Conservation (phyloP, 768 basidiomycete species). For the Symmetrospora coprosmae region DNA sequence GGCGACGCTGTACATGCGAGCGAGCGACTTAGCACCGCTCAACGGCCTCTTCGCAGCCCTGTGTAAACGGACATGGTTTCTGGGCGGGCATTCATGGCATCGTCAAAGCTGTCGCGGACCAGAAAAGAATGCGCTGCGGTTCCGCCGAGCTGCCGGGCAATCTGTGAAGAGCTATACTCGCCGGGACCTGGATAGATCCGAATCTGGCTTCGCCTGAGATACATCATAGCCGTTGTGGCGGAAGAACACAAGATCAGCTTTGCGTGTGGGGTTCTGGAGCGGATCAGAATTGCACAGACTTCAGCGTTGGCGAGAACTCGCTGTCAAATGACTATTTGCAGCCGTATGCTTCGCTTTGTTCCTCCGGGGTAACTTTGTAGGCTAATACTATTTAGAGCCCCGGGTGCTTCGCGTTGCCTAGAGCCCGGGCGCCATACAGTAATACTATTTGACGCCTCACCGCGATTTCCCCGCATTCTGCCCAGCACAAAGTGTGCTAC, state of each 20-base stretch:
- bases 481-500: too few species aligned
- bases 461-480: too few species aligned
- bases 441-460: too few species aligned
- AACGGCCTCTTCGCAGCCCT: neutral
- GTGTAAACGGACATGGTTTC: neutral
- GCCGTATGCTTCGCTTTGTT: too few species aligned
- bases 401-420: too few species aligned
- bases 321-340: too few species aligned
- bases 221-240: neutral
- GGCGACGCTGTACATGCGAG: neutral
- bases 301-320: neutral
- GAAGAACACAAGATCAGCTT: neutral
- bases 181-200: neutral
- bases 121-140: neutral
- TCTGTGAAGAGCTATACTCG: neutral
- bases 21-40: neutral
- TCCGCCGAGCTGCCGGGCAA: neutral
- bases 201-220: neutral
- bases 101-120: neutral
- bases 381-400: too few species aligned
- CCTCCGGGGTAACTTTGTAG: too few species aligned
- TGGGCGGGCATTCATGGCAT: neutral
- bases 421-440: too few species aligned
- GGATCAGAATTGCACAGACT: neutral
- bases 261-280: neutral